Conservation (phyloP, 345 rosid genomes). For the Euphorbia lathyris region DNA sequence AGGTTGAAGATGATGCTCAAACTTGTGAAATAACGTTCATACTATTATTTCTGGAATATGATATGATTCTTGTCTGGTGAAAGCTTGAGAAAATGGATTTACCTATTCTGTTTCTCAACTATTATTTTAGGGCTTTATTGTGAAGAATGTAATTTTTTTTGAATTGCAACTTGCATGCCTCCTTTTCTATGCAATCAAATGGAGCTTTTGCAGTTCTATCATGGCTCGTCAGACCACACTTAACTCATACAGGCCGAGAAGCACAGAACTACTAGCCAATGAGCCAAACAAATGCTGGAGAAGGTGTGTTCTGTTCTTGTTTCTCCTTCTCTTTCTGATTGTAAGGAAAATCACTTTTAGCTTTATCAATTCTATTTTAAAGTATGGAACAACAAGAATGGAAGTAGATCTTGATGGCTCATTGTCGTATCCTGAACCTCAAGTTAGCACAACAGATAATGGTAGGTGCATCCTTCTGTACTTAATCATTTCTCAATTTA, state of each 20-base stretch:
- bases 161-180: background rate
- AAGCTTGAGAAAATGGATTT: background rate
- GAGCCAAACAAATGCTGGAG: slow-evolving; percentile 70
- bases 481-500: background rate
- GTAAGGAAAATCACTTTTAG: slow-evolving; percentile 7
- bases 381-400: slow-evolving; percentile 83
- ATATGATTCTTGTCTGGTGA: no score
- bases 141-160: background rate
- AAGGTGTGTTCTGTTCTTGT: slow-evolving; percentile 38
- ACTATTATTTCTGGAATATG: no score
- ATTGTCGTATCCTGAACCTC: slow-evolving; percentile 62
- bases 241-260: slow-evolving; percentile 51
- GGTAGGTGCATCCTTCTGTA: slow-evolving; percentile 32
- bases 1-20: no score
- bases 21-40: no score
- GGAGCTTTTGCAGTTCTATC: background rate
- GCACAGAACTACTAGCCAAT: slow-evolving; percentile 58
- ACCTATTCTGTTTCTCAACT: background rate
- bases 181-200: background rate
- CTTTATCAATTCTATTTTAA: slow-evolving; percentile 13
- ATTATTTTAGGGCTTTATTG: background rate
- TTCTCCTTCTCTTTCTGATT: background rate
- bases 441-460: slow-evolving; percentile 42
- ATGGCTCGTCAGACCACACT: background rate
- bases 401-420: slow-evolving; percentile 90